These are phyloP conservation scores for Talaromyces rugulosus DNA, from an alignment of 2,329 filamentous ascomycete species.

Conservation along the genomic window DNA sequence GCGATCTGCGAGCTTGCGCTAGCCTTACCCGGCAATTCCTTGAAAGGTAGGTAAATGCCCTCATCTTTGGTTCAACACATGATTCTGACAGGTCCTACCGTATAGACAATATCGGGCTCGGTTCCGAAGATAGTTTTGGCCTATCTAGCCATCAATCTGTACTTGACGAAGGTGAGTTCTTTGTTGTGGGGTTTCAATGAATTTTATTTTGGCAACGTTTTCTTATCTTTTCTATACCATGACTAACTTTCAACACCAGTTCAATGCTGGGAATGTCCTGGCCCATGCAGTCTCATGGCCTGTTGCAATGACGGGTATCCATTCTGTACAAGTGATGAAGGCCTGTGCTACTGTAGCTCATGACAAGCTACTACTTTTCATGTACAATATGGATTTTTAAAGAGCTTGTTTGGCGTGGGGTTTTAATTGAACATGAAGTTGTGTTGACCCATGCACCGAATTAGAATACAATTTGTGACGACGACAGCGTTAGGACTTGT, in stretches of 20 bases:
- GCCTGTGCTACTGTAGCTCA: conserved; percentile 10
- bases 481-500: background rate
- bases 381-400: background rate
- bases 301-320: conserved; percentile 12
- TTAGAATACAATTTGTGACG: background rate
- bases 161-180: background rate
- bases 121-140: background rate
- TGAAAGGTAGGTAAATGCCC: background rate
- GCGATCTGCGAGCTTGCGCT: background rate
- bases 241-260: background rate
- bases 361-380: background rate
- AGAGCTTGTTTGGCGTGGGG: background rate
- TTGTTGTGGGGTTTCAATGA: background rate
- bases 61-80: background rate
- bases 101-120: background rate
- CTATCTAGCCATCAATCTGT: background rate
- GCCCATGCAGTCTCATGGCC: conserved; percentile 10
- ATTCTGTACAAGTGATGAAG: conserved; percentile 5
- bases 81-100: background rate
- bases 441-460: background rate
- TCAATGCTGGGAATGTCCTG: conserved; percentile 11
- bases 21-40: background rate
- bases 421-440: background rate
- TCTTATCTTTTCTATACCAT: background rate
- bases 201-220: background rate